phyloP scores from a whole-genome alignment of 495 filamentous ascomycete species.

The Talaromyces wortmannii region DNA sequence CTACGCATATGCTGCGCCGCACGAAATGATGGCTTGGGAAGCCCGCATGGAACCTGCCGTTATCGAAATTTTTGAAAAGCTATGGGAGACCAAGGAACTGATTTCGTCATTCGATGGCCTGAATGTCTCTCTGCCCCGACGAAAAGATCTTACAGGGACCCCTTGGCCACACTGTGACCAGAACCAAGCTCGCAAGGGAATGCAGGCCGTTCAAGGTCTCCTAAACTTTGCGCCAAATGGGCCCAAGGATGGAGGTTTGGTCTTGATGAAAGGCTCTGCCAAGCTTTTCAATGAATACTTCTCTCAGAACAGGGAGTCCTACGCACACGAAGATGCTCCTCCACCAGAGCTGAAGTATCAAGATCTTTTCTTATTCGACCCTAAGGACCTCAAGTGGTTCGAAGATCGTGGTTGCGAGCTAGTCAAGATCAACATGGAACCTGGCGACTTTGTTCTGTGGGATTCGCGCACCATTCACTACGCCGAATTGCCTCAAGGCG shows the following conservation, averaged over 20 bases:
- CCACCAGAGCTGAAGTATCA: slow-evolving; percentile 23
- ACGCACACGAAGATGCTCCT: slow-evolving; percentile 26
- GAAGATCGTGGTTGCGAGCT: slow-evolving; percentile 26
- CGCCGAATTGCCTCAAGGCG: slow-evolving; percentile 22
- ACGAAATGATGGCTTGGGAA: slow-evolving; percentile 26
- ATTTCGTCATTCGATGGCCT: slow-evolving; percentile 31
- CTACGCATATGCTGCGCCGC: slow-evolving; percentile 15
- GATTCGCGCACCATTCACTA: slow-evolving; percentile 36
- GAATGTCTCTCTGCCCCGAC: slow-evolving; percentile 24
- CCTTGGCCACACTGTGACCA: slow-evolving; percentile 37
- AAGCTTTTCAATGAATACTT: slow-evolving; percentile 32
- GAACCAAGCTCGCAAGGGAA: slow-evolving; percentile 26
- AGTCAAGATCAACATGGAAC: slow-evolving; percentile 29
- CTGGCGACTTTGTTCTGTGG: slow-evolving; percentile 36
- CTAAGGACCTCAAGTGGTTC: slow-evolving; percentile 32
- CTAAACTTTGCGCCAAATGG: slow-evolving; percentile 32
- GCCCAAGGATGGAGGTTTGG: slow-evolving; percentile 31
- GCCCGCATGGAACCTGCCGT: slow-evolving; percentile 32
- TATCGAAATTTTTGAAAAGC: slow-evolving; percentile 27
- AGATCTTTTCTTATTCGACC: slow-evolving; percentile 27
- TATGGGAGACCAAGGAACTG: slow-evolving; percentile 34
- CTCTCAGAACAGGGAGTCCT: slow-evolving; percentile 15
- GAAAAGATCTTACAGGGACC: slow-evolving; percentile 20
- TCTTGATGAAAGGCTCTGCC: slow-evolving; percentile 32
- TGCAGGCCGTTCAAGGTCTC: slow-evolving; percentile 30